Evolutionary conservation across 2,329 filamentous ascomycete genomes (phyloP).

Genomic region (Aschersonia sp.): DNA sequence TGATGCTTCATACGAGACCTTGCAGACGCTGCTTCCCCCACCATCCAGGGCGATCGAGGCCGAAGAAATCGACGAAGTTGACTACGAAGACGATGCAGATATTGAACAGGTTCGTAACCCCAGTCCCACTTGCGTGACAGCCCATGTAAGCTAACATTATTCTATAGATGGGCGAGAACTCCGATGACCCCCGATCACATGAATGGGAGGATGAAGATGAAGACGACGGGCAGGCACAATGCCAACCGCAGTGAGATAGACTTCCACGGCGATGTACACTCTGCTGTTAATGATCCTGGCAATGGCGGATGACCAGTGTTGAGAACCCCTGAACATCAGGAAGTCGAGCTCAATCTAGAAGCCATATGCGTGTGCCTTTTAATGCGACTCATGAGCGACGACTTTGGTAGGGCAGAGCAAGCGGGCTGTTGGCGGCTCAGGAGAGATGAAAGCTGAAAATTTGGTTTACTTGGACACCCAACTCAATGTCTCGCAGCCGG

Average conservation of each 20-base stretch:
- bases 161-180: constrained; percentile 53
- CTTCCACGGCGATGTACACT: neutral
- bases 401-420: too few relatives aligned
- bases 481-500: too few relatives aligned
- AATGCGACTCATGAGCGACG: too few relatives aligned
- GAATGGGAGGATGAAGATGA: constrained; percentile 63
- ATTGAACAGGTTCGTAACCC: constrained; percentile 53
- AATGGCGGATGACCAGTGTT: neutral
- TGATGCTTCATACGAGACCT: constrained; percentile 52
- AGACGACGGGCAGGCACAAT: constrained; percentile 52
- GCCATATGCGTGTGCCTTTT: too few relatives aligned
- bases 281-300: too few relatives aligned
- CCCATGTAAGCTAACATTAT: constrained; percentile 10
- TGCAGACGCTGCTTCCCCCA: constrained; percentile 64
- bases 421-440: too few relatives aligned
- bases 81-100: constrained; percentile 70
- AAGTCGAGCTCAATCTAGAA: too few relatives aligned
- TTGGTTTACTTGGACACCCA: too few relatives aligned
- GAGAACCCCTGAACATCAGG: neutral
- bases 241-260: constrained; percentile 51
- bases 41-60: constrained; percentile 46
- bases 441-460: too few relatives aligned
- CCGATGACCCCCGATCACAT: constrained; percentile 50
- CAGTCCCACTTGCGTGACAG: neutral
- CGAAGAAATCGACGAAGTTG: constrained; percentile 73